Evolutionary conservation across 441 rosid species (phyloP).

Genomic region (Adansonia grandidieri): DNA sequence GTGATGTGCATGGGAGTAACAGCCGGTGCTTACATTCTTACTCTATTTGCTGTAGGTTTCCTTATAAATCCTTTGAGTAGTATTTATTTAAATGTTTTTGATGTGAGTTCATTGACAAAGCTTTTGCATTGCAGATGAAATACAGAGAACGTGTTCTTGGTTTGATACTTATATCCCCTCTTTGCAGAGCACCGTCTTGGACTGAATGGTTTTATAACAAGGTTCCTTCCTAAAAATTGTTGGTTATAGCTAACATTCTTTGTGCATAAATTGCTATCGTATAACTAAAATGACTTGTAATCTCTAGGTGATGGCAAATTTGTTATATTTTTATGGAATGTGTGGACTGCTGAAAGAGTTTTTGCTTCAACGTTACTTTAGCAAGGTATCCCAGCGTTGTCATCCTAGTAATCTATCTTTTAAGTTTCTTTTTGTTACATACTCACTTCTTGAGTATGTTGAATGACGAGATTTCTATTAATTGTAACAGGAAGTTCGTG

Average conservation of each 20-base stretch:
- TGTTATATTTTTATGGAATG: slow-evolving; percentile 74
- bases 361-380: slow-evolving; percentile 73
- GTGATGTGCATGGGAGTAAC: slow-evolving; percentile 88
- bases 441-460: slow-evolving; percentile 19
- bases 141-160: slow-evolving; percentile 72
- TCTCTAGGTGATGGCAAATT: slow-evolving; percentile 63
- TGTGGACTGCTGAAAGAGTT: slow-evolving; percentile 69
- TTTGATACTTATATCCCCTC: slow-evolving; percentile 71
- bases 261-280: not conserved
- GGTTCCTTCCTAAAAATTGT: slow-evolving; percentile 34
- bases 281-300: slow-evolving; percentile 20
- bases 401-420: slow-evolving; percentile 20
- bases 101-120: slow-evolving; percentile 23
- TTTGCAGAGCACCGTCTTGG: slow-evolving; percentile 81
- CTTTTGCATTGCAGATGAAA: slow-evolving; percentile 59
- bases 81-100: not conserved
- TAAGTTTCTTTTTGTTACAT: not conserved
- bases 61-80: slow-evolving; percentile 11
- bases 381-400: slow-evolving; percentile 55
- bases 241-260: not conserved
- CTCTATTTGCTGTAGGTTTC: slow-evolving; percentile 67
- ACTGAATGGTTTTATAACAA: slow-evolving; percentile 81
- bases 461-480: slow-evolving; percentile 23
- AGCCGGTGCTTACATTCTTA: slow-evolving; percentile 75
- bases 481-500: slow-evolving; percentile 69